Evolutionary conservation across 129 eudicot genomes (phyloP), one percentile per base, ranked within the genome.

Genomic region (Tanacetum coccineum): DNA sequence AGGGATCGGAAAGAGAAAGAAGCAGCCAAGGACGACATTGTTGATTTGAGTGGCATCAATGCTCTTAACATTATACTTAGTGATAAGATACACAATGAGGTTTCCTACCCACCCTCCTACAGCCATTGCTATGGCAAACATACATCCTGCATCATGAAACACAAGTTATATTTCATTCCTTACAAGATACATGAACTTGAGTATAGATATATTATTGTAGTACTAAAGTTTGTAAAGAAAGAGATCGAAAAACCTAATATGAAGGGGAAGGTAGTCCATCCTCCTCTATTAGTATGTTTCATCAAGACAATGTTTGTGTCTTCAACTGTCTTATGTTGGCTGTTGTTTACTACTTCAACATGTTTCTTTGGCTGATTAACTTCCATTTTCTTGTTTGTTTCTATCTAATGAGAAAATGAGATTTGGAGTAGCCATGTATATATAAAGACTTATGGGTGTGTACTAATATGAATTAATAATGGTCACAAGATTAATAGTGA

Each of bases 31-130:
- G 14, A 83, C 78, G 6, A 88, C 56, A 45, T 85, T 85, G 42
- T 6, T 59, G 9, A 88, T 59, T 19, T 81, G 85, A 67, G 89
- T 76, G 40, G 96, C 92, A 50, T 71, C 81, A 12, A 84, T 79
- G 63, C 83, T 74, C 49, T 79, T 81, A 18, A 88, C 46, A 45
- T 88, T 75, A 74, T 80, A 85, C 62, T 80, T 69, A 8, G 81
- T 22, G 13, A 83, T 83, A 61, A 85, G 64, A 52, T 75, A 85
- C 22, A 88, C 87, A 4, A 81, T 74, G 0, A 85, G 70, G 70
- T 88, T 88, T 60, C 48, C 58, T 54, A 57, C 4, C 87, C 78
- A 81, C 49, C 87, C 91, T 69, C 83, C 83, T 6, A 63, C 50
- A 1, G 89, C 74, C 39, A 88, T 15, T 53, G 79, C 53, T 22